phyloP scores from a whole-genome alignment of 2,329 filamentous ascomycete species.

The Elsinoe australis region DNA sequence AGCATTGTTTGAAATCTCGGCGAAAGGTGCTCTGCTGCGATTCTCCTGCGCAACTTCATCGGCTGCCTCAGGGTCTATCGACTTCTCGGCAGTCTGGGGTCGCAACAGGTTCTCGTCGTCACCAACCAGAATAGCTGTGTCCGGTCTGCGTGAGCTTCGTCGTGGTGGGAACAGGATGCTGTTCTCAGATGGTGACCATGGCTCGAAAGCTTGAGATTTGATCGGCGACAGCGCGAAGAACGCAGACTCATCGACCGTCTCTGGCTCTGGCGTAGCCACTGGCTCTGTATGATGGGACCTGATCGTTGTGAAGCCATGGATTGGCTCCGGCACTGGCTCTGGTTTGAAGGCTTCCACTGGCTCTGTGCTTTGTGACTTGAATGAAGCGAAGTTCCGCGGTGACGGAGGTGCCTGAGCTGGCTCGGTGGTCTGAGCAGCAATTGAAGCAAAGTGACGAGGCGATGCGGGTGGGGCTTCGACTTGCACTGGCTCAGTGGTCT shows the following conservation, averaged over 20 bases:
- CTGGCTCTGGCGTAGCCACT: not conserved
- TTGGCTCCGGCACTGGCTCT: constrained; percentile 16
- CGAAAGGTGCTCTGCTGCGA: constrained; percentile 17
- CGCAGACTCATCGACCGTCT: constrained; percentile 6
- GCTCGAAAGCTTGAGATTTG: constrained; percentile 22
- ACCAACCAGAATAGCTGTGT: constrained; percentile 2
- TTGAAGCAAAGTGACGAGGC: constrained; percentile 23
- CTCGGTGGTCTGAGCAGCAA: constrained; percentile 28
- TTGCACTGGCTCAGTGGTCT: constrained; percentile 27
- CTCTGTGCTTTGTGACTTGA: constrained; percentile 28
- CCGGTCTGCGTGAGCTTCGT: constrained; percentile 13
- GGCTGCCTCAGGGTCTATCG: constrained; percentile 21
- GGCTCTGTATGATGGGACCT: constrained; percentile 15
- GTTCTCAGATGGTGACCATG: constrained; percentile 18
- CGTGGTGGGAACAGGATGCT: constrained; percentile 13
- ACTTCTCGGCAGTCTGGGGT: constrained; percentile 1
- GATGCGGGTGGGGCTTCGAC: constrained; percentile 5
- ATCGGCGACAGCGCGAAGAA: constrained; percentile 19
- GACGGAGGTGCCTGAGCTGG: constrained; percentile 20
- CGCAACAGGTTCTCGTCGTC: not conserved
- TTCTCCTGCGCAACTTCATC: not conserved
- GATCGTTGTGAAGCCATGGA: constrained; percentile 20
- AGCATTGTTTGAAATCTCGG: constrained; percentile 20
- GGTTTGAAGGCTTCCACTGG: constrained; percentile 22
- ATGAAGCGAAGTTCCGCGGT: constrained; percentile 23